These are phyloP conservation scores for Candida gorgasii DNA, from an alignment of 805 yeast species.

Conservation along the genomic window DNA sequence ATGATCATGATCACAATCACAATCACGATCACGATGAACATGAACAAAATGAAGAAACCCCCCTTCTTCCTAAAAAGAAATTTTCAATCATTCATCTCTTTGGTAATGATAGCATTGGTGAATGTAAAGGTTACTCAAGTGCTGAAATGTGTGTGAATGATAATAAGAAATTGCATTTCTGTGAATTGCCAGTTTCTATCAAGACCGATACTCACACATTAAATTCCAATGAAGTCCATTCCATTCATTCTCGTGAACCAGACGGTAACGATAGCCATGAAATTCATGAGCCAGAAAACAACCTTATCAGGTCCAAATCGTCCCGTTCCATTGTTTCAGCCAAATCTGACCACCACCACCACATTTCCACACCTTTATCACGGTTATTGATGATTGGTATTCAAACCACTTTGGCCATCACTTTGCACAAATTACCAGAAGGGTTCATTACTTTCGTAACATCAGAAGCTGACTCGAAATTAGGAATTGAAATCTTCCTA, in stretches of 20 bases:
- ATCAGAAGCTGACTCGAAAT: conserved; percentile 56
- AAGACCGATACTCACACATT: conserved; percentile 2
- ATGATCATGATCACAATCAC: not conserved
- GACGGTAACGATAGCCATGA: not conserved
- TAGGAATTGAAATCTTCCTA: conserved; percentile 80
- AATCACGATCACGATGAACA: conserved; percentile 1
- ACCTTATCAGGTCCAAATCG: conserved; percentile 18
- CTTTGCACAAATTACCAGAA: conserved; percentile 91
- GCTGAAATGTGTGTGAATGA: conserved; percentile 35
- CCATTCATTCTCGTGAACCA: conserved; percentile 7
- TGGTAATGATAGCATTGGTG: conserved; percentile 30
- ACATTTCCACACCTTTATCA: conserved; percentile 73
- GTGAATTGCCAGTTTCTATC: conserved; percentile 34
- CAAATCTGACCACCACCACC: conserved; percentile 68
- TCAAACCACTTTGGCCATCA: conserved; percentile 85
- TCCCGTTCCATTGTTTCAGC: conserved; percentile 11
- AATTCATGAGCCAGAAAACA: conserved; percentile 18
- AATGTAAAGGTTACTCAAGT: conserved; percentile 50
- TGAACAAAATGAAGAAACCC: not conserved
- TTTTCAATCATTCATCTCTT: conserved; percentile 12
- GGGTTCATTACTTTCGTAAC: conserved; percentile 89
- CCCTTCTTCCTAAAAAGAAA: conserved; percentile 6
- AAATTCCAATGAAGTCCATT: conserved; percentile 13
- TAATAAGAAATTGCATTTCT: conserved; percentile 27
- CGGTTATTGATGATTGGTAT: conserved; percentile 82